Evolutionary conservation across 805 yeast species (phyloP), one percentile per base, ranked within the genome.

Genomic region (Suhomyces sp.): DNA sequence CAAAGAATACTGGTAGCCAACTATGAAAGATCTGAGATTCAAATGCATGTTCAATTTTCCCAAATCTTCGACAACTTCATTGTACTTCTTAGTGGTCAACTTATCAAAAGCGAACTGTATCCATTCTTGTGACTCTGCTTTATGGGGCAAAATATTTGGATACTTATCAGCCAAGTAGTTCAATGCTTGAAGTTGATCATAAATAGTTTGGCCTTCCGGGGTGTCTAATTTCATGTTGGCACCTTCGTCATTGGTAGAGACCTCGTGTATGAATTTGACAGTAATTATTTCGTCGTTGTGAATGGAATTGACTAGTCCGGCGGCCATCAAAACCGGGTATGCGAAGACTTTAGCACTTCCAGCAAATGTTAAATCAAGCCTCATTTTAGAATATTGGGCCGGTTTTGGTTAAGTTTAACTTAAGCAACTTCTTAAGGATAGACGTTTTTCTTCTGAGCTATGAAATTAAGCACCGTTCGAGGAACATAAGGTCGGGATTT

Each of bases 291-390:
- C 70, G 5, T 68, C 72, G 6, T 54, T 32, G 4, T 64, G 65
- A 41, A 22, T 19, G 13, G 68, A 60, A 63, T 86, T 85, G 51
- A 82, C 79, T 33, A 84, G 72, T 17, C 83, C 80, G 26, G 88
- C 85, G 28, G 95, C 95, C 49, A 85, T 78, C 43, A 88, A 64
- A 13, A 79, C 78, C 5, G 86, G 76, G 58, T 87, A 91, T 20
- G 91, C 93, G 38, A 86, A 81, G 33, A 76, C 72, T 13, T 85
- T 85, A 4, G 96, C 95, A 69, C 87, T 90, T 36, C 85, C 88
- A 40, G 95, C 95, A 45, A 90, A 63, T 38, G 79, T 72, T 43
- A 90, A 69, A 18, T 62, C 53, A 35, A 68, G 64, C 54, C 76
- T 61, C 74, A 63, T 68, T 29, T 19, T 47, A 8, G 20, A 18